Percentiles rank a stretch among this genome's conserved stretches.
phyloP scores from a whole-genome alignment of 768 basidiomycete species.

The Tylopilus vinaceipallidus region DNA sequence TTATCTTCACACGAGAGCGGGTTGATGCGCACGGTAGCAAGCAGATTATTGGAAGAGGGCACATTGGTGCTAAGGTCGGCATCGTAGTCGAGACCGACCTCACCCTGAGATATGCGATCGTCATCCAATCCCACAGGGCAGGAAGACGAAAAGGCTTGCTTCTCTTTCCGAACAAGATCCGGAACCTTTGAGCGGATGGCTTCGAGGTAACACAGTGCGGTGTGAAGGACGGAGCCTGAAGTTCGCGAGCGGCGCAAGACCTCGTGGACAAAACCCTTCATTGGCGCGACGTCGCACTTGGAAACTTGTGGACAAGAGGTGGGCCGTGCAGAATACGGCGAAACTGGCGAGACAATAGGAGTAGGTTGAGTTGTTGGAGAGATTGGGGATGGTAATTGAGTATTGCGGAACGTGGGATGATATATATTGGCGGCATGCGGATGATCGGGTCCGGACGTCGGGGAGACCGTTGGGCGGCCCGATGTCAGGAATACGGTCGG shows the following conservation, averaged over 20 bases:
- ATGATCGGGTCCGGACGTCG: conserved; percentile 13
- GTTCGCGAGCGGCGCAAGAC: conserved; percentile 85
- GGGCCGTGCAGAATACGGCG: conserved; percentile 27
- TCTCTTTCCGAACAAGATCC: conserved; percentile 54
- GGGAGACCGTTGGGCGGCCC: conserved; percentile 27
- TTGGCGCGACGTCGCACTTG: conserved; percentile 46
- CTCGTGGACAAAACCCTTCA: conserved; percentile 83
- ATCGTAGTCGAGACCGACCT: conserved; percentile 43
- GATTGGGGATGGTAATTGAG: conserved; percentile 51
- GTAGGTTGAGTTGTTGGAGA: conserved; percentile 47
- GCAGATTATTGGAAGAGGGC: conserved; percentile 23
- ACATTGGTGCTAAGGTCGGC: conserved; percentile 28
- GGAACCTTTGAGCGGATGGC: conserved; percentile 73
- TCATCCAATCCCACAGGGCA: conserved; percentile 41
- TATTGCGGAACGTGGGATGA: conserved; percentile 27
- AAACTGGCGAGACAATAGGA: conserved; percentile 28
- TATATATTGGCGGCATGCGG: background rate
- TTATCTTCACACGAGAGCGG: conserved; percentile 25
- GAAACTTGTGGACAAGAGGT: conserved; percentile 10
- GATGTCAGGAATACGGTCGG: conserved; percentile 53
- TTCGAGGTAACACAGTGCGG: conserved; percentile 85
- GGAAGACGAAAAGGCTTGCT: conserved; percentile 40
- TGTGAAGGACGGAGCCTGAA: conserved; percentile 79
- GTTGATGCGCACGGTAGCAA: conserved; percentile 45
- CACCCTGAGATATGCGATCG: conserved; percentile 42